A percentile compares a stretch with the other conserved stretches of the same genome.
phyloP scores from a whole-genome alignment of 805 yeast species.

The Diddensiella caesifluorescens region DNA sequence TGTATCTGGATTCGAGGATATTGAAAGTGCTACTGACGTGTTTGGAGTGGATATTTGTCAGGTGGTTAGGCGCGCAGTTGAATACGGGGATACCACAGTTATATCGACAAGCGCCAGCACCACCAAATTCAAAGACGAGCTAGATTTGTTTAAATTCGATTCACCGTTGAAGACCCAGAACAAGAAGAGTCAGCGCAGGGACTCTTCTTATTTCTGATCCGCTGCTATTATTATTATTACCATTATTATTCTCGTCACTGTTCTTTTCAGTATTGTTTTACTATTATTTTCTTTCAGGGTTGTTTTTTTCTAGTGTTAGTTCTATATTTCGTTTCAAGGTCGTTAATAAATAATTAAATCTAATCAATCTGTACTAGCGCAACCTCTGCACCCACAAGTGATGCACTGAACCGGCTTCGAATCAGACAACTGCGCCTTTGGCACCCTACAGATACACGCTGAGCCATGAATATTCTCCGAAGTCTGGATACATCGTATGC shows the following conservation, averaged over 20 bases:
- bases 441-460: conserved; percentile 84
- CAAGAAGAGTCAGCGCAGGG: conserved; percentile 8
- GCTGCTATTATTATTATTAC: not conserved
- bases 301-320: conserved; percentile 1
- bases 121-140: too few species aligned
- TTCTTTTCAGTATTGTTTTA: not conserved
- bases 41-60: conserved; percentile 56
- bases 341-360: conserved; percentile 1
- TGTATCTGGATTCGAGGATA: conserved; percentile 19
- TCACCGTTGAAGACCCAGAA: conserved; percentile 16
- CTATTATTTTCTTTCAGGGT: not conserved
- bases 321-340: not conserved
- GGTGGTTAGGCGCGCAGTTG: conserved; percentile 44
- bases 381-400: conserved; percentile 82
- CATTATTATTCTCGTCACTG: not conserved
- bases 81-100: conserved; percentile 17
- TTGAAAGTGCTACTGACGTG: conserved; percentile 39
- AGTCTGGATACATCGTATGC: conserved; percentile 68
- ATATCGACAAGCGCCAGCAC: not conserved
- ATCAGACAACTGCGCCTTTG: conserved; percentile 44
- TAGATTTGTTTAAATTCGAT: conserved; percentile 15
- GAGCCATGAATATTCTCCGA: conserved; percentile 57
- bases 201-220: conserved; percentile 13
- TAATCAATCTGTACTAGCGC: conserved; percentile 63
- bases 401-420: conserved; percentile 51